Evolutionary conservation across 257 asterid genomes (phyloP), one percentile per base, ranked within the genome.

Genomic region (Penstemon barbatus): DNA sequence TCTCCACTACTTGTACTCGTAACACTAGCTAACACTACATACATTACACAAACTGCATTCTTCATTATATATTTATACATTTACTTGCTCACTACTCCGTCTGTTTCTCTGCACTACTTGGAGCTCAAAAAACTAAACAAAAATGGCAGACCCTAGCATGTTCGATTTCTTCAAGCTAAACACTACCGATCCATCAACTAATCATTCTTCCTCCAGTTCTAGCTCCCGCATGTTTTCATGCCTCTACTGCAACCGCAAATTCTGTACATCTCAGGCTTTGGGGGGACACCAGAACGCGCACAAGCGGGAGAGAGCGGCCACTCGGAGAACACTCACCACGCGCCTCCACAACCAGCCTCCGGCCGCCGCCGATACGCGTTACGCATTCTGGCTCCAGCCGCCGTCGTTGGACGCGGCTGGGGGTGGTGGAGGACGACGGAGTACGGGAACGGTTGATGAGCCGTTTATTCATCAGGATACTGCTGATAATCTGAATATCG

Each of bases 241-340:
- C 78, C 91, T 85, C 48, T 91, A 91, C 81, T 91, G 98, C 71
- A 81, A 81, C 66, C 89, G 98, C 45, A 91, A 82, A 74, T 89
- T 91, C 87, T 85, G 83, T 84, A 86, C 98, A 60, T 92, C 97
- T 5, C 98, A 92, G 61, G 97, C 97, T 6, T 39, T 92, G 5
- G 98, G 98, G 19, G 98, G 98, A 12, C 98, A 89, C 72, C 98
- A 92, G 57, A 92, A 92, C 15, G 98, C 96, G 18, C 98, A 92
- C 82, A 86, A 86, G 80, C 89, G 96, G 8, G 97, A 92, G 80
- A 72, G 96, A 72, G 98, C 97, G 12, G 95, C 96, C 69, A 82
- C 96, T 5, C 80, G 96, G 37, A 72, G 86, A 50, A 74, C 62
- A 15, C 67, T 64, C 52, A 10, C 79, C 68, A 7, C 57, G 13